Percentiles rank a stretch among this genome's conserved stretches.
Conservation (phyloP, 164 flowering plant species). For the Annona cherimola region DNA sequence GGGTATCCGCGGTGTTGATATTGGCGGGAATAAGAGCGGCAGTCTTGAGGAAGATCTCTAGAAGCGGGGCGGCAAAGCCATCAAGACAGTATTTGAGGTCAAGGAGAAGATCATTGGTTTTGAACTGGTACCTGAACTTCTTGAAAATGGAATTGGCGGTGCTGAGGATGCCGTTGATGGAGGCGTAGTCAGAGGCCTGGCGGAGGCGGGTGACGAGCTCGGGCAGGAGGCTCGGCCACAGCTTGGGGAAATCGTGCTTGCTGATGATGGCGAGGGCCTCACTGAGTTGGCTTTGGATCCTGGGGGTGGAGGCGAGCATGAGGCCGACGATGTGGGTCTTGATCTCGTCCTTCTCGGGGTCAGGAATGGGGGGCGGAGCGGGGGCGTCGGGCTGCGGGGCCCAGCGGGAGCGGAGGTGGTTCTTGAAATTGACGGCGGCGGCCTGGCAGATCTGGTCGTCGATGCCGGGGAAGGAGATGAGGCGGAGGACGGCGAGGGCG, state of each 20-base stretch:
- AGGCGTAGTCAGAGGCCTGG: constrained; percentile 49
- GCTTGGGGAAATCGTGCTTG: constrained; percentile 77
- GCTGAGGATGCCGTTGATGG: constrained; percentile 79
- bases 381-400: constrained; percentile 18
- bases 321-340: constrained; percentile 65
- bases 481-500: constrained; percentile 73
- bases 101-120: constrained; percentile 59
- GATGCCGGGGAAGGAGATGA: constrained; percentile 55
- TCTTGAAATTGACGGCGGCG: constrained; percentile 89
- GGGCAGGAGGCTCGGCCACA: constrained; percentile 72
- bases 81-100: constrained; percentile 86
- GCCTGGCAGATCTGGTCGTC: constrained; percentile 77
- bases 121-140: constrained; percentile 68
- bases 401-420: constrained; percentile 76
- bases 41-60: constrained; percentile 58
- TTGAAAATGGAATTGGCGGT: constrained; percentile 81
- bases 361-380: constrained; percentile 33
- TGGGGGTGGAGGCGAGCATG: constrained; percentile 59
- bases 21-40: constrained; percentile 43
- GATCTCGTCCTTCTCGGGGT: constrained; percentile 70
- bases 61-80: constrained; percentile 61
- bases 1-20: constrained; percentile 25
- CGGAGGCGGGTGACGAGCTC: constrained; percentile 57
- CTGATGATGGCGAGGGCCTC: constrained; percentile 82
- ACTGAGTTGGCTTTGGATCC: constrained; percentile 72